A percentile compares a stretch with the other conserved stretches of the same genome.
Evolutionary conservation across 1,284 basidiomycete species (phyloP).

Genomic region (Retiboletus flavoniger): DNA sequence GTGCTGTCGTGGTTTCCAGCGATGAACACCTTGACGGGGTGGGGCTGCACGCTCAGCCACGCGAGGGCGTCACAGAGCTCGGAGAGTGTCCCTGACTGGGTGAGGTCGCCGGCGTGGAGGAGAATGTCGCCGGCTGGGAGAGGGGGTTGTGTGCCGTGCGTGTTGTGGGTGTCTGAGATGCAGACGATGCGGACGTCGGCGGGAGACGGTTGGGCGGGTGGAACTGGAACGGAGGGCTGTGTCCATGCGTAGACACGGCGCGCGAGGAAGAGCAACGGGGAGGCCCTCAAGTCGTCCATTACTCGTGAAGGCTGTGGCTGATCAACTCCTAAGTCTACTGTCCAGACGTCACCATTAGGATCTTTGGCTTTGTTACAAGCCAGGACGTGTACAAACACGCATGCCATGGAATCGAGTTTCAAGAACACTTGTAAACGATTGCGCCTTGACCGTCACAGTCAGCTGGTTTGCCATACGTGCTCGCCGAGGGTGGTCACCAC

Average conservation of each 20-base stretch:
- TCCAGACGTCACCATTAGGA: no score
- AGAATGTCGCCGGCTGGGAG: constrained; percentile 45
- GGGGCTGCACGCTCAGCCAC: constrained; percentile 18
- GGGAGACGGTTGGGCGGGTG: constrained; percentile 49
- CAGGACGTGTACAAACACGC: no score
- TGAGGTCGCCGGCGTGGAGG: constrained; percentile 45
- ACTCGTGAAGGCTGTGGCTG: not conserved
- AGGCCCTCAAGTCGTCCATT: constrained; percentile 6
- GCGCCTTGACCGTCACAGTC: no score
- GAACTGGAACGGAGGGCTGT: constrained; percentile 59
- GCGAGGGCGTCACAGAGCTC: constrained; percentile 35
- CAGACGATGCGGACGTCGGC: constrained; percentile 40
- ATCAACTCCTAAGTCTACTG: not conserved
- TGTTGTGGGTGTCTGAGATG: constrained; percentile 37
- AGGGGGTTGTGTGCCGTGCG: constrained; percentile 27
- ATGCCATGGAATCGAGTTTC: no score
- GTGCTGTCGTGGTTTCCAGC: constrained; percentile 20
- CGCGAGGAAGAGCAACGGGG: constrained; percentile 12
- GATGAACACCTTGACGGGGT: constrained; percentile 22
- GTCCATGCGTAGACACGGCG: constrained; percentile 26
- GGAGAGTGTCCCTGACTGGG: constrained; percentile 30
- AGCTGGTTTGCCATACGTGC: no score
- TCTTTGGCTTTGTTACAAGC: no score
- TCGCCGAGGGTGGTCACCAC: no score
- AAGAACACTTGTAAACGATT: no score